A percentile compares a stretch with the other conserved stretches of the same genome.
Evolutionary conservation across 2,329 filamentous ascomycete genomes (phyloP).

Genomic region (Hymenoscyphus infarciens): DNA sequence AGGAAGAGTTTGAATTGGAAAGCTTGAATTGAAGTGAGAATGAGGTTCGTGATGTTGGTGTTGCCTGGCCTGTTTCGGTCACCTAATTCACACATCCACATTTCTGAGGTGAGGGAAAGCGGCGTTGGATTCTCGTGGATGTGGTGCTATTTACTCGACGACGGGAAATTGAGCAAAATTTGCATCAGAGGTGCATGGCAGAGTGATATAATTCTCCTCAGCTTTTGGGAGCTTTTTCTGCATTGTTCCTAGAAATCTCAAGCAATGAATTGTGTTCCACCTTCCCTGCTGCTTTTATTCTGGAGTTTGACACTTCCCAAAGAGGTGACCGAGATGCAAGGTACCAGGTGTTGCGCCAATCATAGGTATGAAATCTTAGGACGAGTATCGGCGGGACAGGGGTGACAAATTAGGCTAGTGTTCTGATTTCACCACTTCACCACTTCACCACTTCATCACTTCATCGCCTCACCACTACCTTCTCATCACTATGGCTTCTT

Average conservation of each 20-base stretch:
- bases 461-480: not conserved
- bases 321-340: not conserved
- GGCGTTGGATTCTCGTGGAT: not conserved
- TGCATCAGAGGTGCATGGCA: not conserved
- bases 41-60: not conserved
- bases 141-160: not conserved
- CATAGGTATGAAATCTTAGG: no score
- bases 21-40: not conserved
- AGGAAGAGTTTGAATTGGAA: not conserved
- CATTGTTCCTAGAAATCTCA: not conserved
- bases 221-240: not conserved
- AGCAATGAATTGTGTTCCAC: not conserved
- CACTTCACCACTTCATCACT: no score
- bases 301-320: not conserved
- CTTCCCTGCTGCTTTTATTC: not conserved
- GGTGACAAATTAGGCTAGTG: no score
- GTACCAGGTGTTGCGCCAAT: no score
- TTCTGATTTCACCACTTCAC: no score
- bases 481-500: conserved; percentile 8
- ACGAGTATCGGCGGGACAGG: no score
- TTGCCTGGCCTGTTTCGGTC: not conserved
- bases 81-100: not conserved
- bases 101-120: not conserved
- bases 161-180: not conserved
- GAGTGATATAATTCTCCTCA: not conserved